Evolutionary conservation across 2,329 filamentous ascomycete species (phyloP).

Genomic region (Aspergillus melleus): DNA sequence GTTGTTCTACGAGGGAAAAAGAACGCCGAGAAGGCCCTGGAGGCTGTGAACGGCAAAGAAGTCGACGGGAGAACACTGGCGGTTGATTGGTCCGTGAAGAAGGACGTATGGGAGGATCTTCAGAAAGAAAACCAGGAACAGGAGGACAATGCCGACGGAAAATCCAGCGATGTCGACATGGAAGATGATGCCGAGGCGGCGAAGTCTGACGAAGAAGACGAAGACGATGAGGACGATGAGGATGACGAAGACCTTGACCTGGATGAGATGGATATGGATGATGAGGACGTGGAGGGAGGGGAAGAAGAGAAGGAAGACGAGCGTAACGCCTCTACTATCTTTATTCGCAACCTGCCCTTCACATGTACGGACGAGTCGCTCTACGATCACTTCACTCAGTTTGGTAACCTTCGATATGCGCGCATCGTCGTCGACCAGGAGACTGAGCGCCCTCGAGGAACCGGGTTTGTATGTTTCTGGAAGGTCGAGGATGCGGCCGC

Average conservation of each 20-base stretch:
- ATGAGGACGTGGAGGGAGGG: conserved; percentile 44
- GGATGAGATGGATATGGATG: conserved; percentile 45
- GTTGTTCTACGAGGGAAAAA: conserved; percentile 82
- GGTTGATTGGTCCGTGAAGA: conserved; percentile 96
- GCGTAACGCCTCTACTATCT: conserved; percentile 72
- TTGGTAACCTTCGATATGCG: conserved; percentile 87
- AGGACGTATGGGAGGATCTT: conserved; percentile 75
- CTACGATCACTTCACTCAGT: conserved; percentile 81
- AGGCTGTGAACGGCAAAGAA: conserved; percentile 82
- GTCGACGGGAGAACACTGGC: conserved; percentile 85
- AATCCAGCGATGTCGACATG: conserved; percentile 56
- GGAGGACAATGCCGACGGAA: conserved; percentile 28
- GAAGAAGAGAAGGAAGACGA: conserved; percentile 50
- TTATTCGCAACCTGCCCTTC: conserved; percentile 93
- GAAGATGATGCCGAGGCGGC: conserved; percentile 55
- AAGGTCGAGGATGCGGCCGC: conserved; percentile 70
- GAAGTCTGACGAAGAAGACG: conserved; percentile 43
- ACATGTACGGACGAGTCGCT: conserved; percentile 79
- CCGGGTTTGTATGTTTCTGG: conserved; percentile 93
- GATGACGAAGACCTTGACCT: conserved; percentile 39
- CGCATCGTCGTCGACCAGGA: conserved; percentile 84
- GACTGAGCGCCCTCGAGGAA: conserved; percentile 85
- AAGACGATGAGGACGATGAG: conserved; percentile 37
- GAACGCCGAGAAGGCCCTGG: conserved; percentile 87
- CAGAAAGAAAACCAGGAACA: conserved; percentile 45